Percentiles rank a stretch among this genome's conserved stretches.
Evolutionary conservation across 208 protist genomes (phyloP).

Genomic region (Wallacemonas sp.): DNA sequence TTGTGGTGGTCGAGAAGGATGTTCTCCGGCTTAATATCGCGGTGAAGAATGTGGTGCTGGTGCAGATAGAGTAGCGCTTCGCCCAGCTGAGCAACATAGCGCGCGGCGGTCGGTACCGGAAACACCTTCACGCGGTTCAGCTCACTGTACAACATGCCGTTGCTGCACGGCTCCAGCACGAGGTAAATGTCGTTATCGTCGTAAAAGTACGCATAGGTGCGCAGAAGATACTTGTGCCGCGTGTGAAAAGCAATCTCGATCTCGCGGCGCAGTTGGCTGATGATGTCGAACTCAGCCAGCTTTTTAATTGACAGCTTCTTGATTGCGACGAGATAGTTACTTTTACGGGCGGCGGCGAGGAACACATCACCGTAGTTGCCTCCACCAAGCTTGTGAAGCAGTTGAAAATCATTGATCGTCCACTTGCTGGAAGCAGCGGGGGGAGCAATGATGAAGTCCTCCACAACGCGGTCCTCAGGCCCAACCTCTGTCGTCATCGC

Average conservation of each 20-base stretch:
- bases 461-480: constrained; percentile 58
- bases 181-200: constrained; percentile 97
- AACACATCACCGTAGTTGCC: constrained; percentile 99
- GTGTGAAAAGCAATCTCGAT: constrained; percentile 99
- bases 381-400: constrained; percentile 93
- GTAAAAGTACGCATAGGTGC: constrained; percentile 98
- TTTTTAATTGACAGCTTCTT: constrained; percentile 97
- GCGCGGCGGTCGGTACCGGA: constrained; percentile 78
- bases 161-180: constrained; percentile 98
- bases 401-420: constrained; percentile 93
- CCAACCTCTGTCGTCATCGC: constrained; percentile 51
- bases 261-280: constrained; percentile 97
- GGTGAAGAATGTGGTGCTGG: constrained; percentile 96
- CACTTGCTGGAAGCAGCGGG: constrained; percentile 68
- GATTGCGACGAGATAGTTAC: constrained; percentile 98
- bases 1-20: constrained; percentile 91
- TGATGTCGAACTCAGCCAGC: constrained; percentile 94
- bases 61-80: constrained; percentile 97
- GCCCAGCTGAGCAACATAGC: constrained; percentile 93
- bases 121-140: constrained; percentile 91
- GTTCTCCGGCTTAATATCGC: constrained; percentile 96
- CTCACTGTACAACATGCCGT: constrained; percentile 98
- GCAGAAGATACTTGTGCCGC: constrained; percentile 98
- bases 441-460: constrained; percentile 69
- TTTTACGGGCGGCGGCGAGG: constrained; percentile 96